Percentiles rank a stretch among this genome's conserved stretches.
Evolutionary conservation across 352 stramenopile genomes (phyloP).

Genomic region (Saprolegnia diclina): DNA sequence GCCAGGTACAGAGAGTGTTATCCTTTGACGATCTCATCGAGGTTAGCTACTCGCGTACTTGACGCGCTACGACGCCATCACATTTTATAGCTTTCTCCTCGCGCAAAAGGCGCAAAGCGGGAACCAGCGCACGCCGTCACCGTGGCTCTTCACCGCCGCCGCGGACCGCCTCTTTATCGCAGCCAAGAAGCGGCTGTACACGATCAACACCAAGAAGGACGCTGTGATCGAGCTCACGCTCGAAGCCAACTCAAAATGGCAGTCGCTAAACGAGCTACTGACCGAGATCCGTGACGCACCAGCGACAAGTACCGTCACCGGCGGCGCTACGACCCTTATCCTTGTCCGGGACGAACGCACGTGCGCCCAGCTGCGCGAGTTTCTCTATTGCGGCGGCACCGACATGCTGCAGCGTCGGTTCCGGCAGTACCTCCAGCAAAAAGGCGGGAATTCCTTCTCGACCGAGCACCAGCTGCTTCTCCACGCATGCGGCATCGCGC

Average conservation of each 20-base stretch:
- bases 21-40: neutral
- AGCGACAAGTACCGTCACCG: constrained; percentile 29
- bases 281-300: constrained; percentile 81
- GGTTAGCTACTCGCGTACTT: constrained; percentile 85
- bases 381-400: constrained; percentile 62
- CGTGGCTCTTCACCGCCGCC: constrained; percentile 93
- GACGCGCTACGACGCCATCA: constrained; percentile 94
- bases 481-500: constrained; percentile 40
- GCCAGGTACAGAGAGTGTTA: constrained; percentile 50
- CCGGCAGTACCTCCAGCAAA: constrained; percentile 70
- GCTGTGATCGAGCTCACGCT: constrained; percentile 57
- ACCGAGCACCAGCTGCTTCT: constrained; percentile 64
- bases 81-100: constrained; percentile 93
- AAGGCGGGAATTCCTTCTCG: constrained; percentile 45
- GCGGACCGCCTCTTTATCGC: constrained; percentile 90
- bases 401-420: constrained; percentile 85
- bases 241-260: constrained; percentile 94
- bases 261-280: constrained; percentile 87
- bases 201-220: constrained; percentile 43
- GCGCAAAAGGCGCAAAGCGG: constrained; percentile 86
- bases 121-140: constrained; percentile 76
- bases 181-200: constrained; percentile 91
- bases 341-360: constrained; percentile 89
- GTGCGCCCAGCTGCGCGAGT: constrained; percentile 74
- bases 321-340: constrained; percentile 54